Evolutionary conservation across 108 stramenopile species (phyloP).

Genomic region (Conticribra weissflogii): DNA sequence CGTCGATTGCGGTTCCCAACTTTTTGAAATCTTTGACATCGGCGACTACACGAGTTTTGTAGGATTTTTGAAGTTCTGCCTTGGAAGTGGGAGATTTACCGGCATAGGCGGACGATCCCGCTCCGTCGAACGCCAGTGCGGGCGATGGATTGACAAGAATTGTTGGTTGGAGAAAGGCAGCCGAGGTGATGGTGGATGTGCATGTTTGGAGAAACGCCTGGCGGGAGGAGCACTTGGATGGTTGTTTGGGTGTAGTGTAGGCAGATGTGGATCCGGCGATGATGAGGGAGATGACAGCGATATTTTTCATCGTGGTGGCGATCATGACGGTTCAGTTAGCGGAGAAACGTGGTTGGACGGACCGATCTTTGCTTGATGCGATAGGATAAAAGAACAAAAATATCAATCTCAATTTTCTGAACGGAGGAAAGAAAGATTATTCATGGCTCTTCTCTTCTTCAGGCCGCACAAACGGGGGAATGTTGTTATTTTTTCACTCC

Average conservation of each 20-base stretch:
- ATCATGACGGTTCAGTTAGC: no score
- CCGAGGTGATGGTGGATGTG: not conserved
- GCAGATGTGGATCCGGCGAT: not conserved
- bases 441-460: no score
- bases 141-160: not conserved
- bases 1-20: constrained; percentile 45
- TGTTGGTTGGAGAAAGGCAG: not conserved
- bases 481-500: no score
- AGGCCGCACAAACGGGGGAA: no score
- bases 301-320: not conserved
- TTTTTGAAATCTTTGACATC: constrained; percentile 56
- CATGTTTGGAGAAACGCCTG: constrained; percentile 12
- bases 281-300: not conserved
- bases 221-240: constrained; percentile 1
- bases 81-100: constrained; percentile 45
- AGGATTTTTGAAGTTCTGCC: constrained; percentile 35
- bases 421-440: no score
- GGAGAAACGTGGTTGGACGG: no score
- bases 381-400: no score
- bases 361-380: no score
- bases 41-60: constrained; percentile 45
- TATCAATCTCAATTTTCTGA: no score
- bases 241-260: not conserved
- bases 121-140: constrained; percentile 59
- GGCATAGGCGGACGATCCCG: constrained; percentile 47